These are phyloP conservation scores for Gaeumannomyces sp. DNA, from an alignment of 2,329 filamentous ascomycete species.

Conservation along the genomic window DNA sequence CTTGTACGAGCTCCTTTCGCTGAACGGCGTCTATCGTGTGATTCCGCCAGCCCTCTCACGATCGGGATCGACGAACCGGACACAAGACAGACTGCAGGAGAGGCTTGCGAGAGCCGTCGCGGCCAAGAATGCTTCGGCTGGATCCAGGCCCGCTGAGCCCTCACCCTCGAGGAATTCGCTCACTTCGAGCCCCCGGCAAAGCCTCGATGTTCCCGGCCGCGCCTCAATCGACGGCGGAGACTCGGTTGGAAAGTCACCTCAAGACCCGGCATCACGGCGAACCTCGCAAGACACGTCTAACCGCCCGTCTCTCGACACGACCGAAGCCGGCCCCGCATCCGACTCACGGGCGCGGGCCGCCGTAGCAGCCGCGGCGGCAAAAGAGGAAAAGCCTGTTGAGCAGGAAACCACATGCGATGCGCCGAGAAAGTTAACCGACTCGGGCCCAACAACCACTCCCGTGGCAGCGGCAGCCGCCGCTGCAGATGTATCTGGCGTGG, in stretches of 20 bases:
- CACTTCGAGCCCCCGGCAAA: slow-evolving; percentile 34
- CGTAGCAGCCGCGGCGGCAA: background rate
- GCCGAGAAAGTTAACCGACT: slow-evolving; percentile 5
- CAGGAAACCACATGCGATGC: background rate
- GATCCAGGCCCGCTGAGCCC: slow-evolving; percentile 35
- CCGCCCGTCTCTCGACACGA: slow-evolving; percentile 12
- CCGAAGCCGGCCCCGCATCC: background rate
- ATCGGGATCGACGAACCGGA: slow-evolving; percentile 55
- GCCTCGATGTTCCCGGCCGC: slow-evolving; percentile 29
- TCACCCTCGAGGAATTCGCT: slow-evolving; percentile 37
- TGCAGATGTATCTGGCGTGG: background rate
- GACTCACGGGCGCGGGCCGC: background rate
- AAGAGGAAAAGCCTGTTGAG: background rate
- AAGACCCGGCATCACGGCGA: slow-evolving; percentile 1
- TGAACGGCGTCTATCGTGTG: slow-evolving; percentile 17
- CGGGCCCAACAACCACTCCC: background rate
- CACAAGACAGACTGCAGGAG: slow-evolving; percentile 82
- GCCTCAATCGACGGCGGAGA: slow-evolving; percentile 25
- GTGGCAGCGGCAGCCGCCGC: background rate
- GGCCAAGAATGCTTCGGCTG: slow-evolving; percentile 50
- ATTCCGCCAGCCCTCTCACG: slow-evolving; percentile 44
- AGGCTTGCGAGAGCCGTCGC: slow-evolving; percentile 82
- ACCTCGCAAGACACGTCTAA: slow-evolving; percentile 16
- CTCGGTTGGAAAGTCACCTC: slow-evolving; percentile 12
- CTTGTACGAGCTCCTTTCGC: slow-evolving; percentile 10